Base-by-base conservation (phyloP, 352 stramenopile genomes). In the Globisporangium recalcitrans region DNA sequence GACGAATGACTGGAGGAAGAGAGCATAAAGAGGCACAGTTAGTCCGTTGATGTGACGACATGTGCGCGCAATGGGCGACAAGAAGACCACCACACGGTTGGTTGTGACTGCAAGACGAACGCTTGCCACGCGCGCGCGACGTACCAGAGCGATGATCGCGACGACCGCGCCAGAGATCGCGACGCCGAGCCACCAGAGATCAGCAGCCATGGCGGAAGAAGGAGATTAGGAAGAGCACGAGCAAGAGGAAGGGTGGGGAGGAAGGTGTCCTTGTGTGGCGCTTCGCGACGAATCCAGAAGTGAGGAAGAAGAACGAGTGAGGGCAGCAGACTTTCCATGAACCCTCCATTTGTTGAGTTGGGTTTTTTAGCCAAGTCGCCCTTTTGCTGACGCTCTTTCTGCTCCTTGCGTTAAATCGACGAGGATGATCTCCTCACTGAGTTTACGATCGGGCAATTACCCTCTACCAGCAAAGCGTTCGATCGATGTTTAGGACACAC, bases 121-220 rank as follows among this genome's bases (percentile, higher is more conserved):
- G 0, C 3, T 9, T 32, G 42, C 58, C 24, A 29, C 58, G 27
- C n/a, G 38, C 58, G 27, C n/a, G 38, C 29, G 10, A 38, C 74
- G 58, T 67, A 90, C 80, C 69, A 88, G 64, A 52, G 75, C 54
- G 47, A 73, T 78, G 62, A 88, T 69, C 27, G 69, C 80, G 27
- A 85, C 77, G 60, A 79, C 69, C 29, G 67, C 63, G 63, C 71
- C 73, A 16, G 72, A 65, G 53, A 83, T 64, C 34, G 73, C 51
- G 19, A 82, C 67, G 55, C 74, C 70, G 8, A 80, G 64, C 75
- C 75, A 84, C 75, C 75, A 84, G 11, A 80, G 59, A 29, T 78
- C 60, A 14, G 62, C 64, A 36, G 58, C 61, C 75, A 84, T 84
- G n/a, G 4, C 21, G 48, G 14, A 31, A 21, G 32, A 7, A 11